Conservation (phyloP, 2,329 filamentous ascomycete species). For the Ophiostoma novo-ulmi region DNA sequence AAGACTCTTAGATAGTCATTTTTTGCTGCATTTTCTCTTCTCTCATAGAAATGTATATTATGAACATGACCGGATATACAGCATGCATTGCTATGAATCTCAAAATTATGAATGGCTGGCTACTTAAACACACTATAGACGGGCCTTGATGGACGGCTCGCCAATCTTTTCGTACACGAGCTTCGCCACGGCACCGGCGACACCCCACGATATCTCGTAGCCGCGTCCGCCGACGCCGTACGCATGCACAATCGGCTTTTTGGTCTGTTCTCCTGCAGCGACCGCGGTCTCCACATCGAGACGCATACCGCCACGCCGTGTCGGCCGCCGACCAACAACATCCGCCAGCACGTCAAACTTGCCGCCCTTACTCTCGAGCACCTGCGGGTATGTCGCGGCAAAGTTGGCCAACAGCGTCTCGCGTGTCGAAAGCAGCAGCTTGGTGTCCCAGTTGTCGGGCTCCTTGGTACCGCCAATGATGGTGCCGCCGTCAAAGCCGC, state of each 20-base stretch:
- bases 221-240: conserved; percentile 59
- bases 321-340: conserved; percentile 44
- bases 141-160: conserved; percentile 5
- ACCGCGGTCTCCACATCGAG: conserved; percentile 45
- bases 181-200: conserved; percentile 46
- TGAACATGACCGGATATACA: not conserved
- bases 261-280: not conserved
- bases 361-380: conserved; percentile 29
- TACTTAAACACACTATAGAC: not conserved
- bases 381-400: conserved; percentile 35
- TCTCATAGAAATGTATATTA: conserved; percentile 15
- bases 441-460: conserved; percentile 49
- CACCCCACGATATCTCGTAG: conserved; percentile 57
- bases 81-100: not conserved
- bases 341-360: conserved; percentile 32
- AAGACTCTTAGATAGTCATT: not conserved
- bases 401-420: conserved; percentile 41
- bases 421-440: conserved; percentile 45
- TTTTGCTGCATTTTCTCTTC: conserved; percentile 2
- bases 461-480: conserved; percentile 64
- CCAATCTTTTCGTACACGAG: conserved; percentile 30
- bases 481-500: conserved; percentile 57
- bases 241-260: conserved; percentile 44
- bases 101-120: not conserved
- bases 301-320: conserved; percentile 45